A percentile compares a stretch with the other conserved stretches of the same genome.
These are phyloP conservation scores for Blastobotrys chiropterorum DNA, from an alignment of 805 yeast species.

Conservation along the genomic window DNA sequence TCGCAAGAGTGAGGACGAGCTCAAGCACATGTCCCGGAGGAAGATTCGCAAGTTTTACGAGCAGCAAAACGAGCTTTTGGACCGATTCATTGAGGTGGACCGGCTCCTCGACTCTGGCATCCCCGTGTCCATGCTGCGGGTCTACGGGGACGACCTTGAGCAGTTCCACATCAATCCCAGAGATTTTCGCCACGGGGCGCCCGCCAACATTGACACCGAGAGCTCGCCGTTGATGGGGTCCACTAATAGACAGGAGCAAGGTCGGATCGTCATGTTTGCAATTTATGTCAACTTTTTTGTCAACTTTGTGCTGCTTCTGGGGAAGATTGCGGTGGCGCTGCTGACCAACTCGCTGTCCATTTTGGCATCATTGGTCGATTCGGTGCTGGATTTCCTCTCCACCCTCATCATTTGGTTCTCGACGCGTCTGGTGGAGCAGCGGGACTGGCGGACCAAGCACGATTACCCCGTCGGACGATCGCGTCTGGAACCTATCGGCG, in stretches of 20 bases:
- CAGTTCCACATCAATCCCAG: constrained; percentile 21
- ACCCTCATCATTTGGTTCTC: constrained; percentile 65
- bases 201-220: constrained; percentile 56
- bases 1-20: constrained; percentile 22
- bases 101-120: constrained; percentile 63
- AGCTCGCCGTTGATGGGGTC: constrained; percentile 45
- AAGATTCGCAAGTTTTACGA: constrained; percentile 42
- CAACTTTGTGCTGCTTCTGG: constrained; percentile 49
- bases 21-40: constrained; percentile 24
- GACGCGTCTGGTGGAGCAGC: constrained; percentile 36
- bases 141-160: constrained; percentile 42
- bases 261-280: constrained; percentile 47
- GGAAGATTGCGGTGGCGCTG: constrained; percentile 54
- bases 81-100: constrained; percentile 55
- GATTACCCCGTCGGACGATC: constrained; percentile 63
- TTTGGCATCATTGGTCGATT: constrained; percentile 73
- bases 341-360: constrained; percentile 68
- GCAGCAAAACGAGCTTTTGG: constrained; percentile 55
- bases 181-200: constrained; percentile 35
- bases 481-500: constrained; percentile 73
- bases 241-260: constrained; percentile 42
- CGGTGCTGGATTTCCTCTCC: constrained; percentile 65
- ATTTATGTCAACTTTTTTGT: constrained; percentile 57
- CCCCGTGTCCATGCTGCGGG: constrained; percentile 55
- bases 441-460: constrained; percentile 40